Percentiles rank a stretch among this genome's conserved stretches.
Conservation (phyloP, 176 grass and related monocot genomes). For the Echinochloa phyllopogon region DNA sequence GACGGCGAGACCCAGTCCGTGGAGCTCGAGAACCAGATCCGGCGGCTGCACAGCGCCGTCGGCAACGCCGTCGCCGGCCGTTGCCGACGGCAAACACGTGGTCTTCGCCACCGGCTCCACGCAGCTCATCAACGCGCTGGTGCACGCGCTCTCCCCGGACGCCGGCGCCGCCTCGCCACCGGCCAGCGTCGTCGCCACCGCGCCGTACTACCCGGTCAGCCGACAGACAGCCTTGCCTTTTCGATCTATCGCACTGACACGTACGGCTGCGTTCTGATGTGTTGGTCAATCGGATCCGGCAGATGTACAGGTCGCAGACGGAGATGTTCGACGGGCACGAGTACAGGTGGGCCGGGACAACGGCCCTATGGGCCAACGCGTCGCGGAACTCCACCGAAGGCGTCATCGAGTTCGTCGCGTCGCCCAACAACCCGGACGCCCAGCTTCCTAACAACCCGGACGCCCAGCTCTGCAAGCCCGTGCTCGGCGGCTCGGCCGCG, state of each 20-base stretch:
- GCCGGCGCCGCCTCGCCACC: conserved; percentile 18
- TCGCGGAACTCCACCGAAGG: not conserved
- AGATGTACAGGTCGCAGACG: too few species aligned
- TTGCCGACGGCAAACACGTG: conserved; percentile 55
- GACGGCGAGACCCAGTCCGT: conserved; percentile 34
- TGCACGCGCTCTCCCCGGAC: conserved; percentile 65
- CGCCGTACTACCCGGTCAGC: conserved; percentile 60
- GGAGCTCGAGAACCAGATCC: conserved; percentile 68
- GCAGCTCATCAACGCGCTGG: conserved; percentile 74
- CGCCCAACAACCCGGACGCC: conserved; percentile 77
- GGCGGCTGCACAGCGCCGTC: conserved; percentile 58
- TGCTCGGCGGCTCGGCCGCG: conserved; percentile 49
- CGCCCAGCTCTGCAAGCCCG: conserved; percentile 24
- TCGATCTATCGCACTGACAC: too few species aligned
- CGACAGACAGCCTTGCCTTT: too few species aligned
- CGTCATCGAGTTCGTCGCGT: conserved; percentile 77
- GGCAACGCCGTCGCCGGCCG: conserved; percentile 71
- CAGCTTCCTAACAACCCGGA: too few species aligned
- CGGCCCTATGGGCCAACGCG: conserved; percentile 40
- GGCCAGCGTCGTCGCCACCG: conserved; percentile 60
- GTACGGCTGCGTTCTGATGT: too few species aligned
- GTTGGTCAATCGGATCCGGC: too few species aligned
- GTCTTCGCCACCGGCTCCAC: conserved; percentile 58
- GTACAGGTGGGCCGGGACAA: conserved; percentile 51
- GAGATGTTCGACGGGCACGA: conserved; percentile 50